Evolutionary conservation across 2,329 filamentous ascomycete species (phyloP).

Genomic region (Colletotrichum sansevieriae): DNA sequence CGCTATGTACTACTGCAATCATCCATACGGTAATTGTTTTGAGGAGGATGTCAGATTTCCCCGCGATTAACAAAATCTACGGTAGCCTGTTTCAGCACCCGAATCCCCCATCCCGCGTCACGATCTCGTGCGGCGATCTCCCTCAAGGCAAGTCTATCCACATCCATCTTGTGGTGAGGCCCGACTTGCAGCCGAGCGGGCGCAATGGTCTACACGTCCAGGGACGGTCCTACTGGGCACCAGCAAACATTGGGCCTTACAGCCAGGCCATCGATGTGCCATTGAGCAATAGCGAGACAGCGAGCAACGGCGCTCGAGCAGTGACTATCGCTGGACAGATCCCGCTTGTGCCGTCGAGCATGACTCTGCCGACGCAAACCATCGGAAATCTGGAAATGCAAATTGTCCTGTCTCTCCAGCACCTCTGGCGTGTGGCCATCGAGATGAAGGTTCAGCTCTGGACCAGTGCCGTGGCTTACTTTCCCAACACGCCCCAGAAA

Average conservation of each 20-base stretch:
- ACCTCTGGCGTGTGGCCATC: conserved; percentile 85
- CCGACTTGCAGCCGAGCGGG: conserved; percentile 44
- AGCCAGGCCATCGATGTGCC: conserved; percentile 82
- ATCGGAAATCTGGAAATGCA: conserved; percentile 66
- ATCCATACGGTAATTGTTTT: conserved; percentile 76
- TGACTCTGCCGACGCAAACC: conserved; percentile 67
- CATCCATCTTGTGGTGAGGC: conserved; percentile 65
- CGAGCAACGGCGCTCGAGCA: conserved; percentile 47
- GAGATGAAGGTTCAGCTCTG: conserved; percentile 81
- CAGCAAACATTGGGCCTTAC: conserved; percentile 97
- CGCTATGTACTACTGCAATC: conserved; percentile 57
- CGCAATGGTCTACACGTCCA: conserved; percentile 87
- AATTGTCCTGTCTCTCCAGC: conserved; percentile 82
- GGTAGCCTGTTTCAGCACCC: conserved; percentile 79
- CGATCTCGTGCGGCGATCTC: conserved; percentile 79
- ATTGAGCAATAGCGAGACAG: conserved; percentile 41
- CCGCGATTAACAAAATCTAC: conserved; percentile 81
- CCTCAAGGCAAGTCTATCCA: conserved; percentile 75
- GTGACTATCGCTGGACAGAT: conserved; percentile 91
- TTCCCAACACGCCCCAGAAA: conserved; percentile 59
- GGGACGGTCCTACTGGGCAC: conserved; percentile 95
- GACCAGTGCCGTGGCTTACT: conserved; percentile 81
- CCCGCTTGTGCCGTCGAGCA: conserved; percentile 83
- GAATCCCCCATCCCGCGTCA: conserved; percentile 88
- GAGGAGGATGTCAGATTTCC: conserved; percentile 84